Base-by-base conservation (phyloP, 306 rosid genomes). In the Vachellia collinsii region DNA sequence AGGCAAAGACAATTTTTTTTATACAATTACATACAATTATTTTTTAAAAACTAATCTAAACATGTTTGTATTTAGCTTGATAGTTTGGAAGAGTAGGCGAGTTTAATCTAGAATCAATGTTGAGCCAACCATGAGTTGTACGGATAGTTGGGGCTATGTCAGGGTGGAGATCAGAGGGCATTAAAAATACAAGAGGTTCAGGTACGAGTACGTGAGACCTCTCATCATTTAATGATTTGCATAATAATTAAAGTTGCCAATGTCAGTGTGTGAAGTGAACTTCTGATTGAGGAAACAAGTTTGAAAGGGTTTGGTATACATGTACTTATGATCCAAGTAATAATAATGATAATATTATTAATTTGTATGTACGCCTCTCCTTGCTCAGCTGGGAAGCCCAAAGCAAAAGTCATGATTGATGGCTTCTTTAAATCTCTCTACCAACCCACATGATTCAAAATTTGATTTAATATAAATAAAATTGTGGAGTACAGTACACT, bases 191-290 rank as follows among this genome's bases (percentile, higher is more conserved):
- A 19, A 39, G 56, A 3, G 19, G 10, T 37, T 63, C 73, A 12
- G 47, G 11, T n/a, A 61, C 56, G 43, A 22, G 51, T 11, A 70
- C 5, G 76, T 70, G 74, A 54, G 68, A 70, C 74, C 56, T 61
- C 79, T 78, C 86, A 69, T 76, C 85, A 78, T 79, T 85, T 70
- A 82, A 79, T 82, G 81, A 62, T 69, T 63, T 70, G 50, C 43
- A 67, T 39, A n/a, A 53, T 77, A 25, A 53, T 72, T 70, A 72
- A 77, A 23, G 46, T 75, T 82, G 62, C 53, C 22, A 3, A 10
- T 82, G 81, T 74, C 68, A 65, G 79, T 68, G 19, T 76, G 73
- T 56, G 75, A 63, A 56, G 66, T 39, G 68, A 78, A 37, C 70
- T 82, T 79, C 53, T 68, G 54, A 42, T 70, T 46, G 61, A 67